Evolutionary conservation across 345 rosid species (phyloP).

Genomic region (Cardamine occulta): DNA sequence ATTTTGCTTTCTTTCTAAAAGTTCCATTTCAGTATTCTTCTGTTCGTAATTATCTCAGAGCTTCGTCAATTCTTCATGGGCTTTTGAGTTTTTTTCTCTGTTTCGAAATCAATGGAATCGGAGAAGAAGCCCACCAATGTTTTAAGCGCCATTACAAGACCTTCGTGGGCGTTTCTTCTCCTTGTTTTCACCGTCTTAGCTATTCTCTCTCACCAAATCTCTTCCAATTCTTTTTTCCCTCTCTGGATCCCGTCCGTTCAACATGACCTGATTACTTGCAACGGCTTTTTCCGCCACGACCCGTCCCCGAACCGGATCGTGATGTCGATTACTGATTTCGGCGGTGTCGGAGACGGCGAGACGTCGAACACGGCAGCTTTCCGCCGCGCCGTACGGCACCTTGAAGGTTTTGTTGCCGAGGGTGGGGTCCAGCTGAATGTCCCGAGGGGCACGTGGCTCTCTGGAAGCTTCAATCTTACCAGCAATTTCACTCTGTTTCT

Average conservation of each 20-base stretch:
- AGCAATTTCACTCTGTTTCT: constrained; percentile 92
- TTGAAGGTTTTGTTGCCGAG: constrained; percentile 49
- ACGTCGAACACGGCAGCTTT: constrained; percentile 81
- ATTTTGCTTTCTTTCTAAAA: constrained; percentile 14
- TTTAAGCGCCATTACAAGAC: constrained; percentile 39
- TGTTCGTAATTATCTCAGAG: constrained; percentile 18
- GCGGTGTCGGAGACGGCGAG: constrained; percentile 87
- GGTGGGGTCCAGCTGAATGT: constrained; percentile 87
- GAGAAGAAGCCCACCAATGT: constrained; percentile 47
- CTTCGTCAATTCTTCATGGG: constrained; percentile 31
- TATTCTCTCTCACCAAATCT: constrained; percentile 65
- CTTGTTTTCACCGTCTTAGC: constrained; percentile 56
- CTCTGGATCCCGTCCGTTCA: constrained; percentile 25
- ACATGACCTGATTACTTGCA: constrained; percentile 45
- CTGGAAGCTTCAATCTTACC: constrained; percentile 95
- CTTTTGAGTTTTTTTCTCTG: constrained; percentile 3
- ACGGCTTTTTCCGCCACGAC: constrained; percentile 25
- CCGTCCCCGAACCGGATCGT: constrained; percentile 54
- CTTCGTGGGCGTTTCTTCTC: constrained; percentile 59
- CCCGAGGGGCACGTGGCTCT: constrained; percentile 79
- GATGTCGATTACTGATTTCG: constrained; percentile 80
- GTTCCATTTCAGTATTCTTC: constrained; percentile 10
- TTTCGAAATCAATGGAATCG: constrained; percentile 49
- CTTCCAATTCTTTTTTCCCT: constrained; percentile 51
- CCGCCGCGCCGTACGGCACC: constrained; percentile 61